These are phyloP conservation scores for Kluyveromyces lactis DNA, from an alignment of 805 yeast species.

Conservation along the genomic window DNA sequence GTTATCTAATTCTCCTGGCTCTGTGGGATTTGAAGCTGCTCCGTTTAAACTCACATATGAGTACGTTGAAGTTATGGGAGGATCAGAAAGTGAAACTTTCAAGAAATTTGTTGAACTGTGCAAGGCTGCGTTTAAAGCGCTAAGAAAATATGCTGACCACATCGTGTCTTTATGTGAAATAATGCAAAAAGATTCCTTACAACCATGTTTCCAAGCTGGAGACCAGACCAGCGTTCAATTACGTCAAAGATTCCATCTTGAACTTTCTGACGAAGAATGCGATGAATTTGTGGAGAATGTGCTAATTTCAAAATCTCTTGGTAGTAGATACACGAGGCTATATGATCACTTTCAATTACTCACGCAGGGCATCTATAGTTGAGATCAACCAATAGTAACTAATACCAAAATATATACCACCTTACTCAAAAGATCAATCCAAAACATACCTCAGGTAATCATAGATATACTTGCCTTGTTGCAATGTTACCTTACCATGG, in stretches of 20 bases:
- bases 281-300: conserved; percentile 71
- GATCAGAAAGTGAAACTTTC: conserved; percentile 55
- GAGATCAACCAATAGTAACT: conserved; percentile 6
- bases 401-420: no score
- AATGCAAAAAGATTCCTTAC: conserved; percentile 83
- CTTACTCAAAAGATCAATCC: no score
- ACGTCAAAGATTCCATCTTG: conserved; percentile 73
- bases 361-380: conserved; percentile 90
- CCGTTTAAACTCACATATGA: conserved; percentile 91
- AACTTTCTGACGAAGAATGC: conserved; percentile 53
- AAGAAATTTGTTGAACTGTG: conserved; percentile 51
- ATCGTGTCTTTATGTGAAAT: conserved; percentile 78
- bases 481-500: no score
- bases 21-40: conserved; percentile 95
- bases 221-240: conserved; percentile 71
- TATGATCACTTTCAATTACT: conserved; percentile 92
- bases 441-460: no score
- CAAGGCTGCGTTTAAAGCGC: conserved; percentile 63
- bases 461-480: no score
- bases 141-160: conserved; percentile 67
- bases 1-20: conserved; percentile 91
- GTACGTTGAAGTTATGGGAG: conserved; percentile 83
- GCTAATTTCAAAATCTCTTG: conserved; percentile 72
- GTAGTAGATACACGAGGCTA: conserved; percentile 81
- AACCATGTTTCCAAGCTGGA: conserved; percentile 91